A percentile compares a stretch with the other conserved stretches of the same genome.
Conservation (phyloP, 257 asterid species). For the Solanum dulcamara region DNA sequence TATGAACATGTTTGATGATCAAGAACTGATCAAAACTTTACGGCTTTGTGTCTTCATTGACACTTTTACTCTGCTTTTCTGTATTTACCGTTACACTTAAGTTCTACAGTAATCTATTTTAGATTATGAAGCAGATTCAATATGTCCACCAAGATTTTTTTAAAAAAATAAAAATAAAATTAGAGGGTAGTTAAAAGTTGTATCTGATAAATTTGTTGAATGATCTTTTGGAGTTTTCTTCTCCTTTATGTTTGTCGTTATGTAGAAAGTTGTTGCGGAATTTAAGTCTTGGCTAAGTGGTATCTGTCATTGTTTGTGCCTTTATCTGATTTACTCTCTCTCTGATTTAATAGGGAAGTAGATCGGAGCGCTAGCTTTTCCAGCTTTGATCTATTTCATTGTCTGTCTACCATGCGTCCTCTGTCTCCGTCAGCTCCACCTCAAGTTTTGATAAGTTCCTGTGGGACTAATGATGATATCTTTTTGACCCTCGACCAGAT, state of each 20-base stretch:
- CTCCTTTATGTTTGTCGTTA: background rate
- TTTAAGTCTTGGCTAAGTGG: background rate
- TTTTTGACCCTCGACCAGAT: constrained; percentile 15
- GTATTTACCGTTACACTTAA: background rate
- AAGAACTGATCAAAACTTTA: background rate
- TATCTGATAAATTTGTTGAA: background rate
- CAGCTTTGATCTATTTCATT: background rate
- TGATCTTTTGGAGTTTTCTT: background rate
- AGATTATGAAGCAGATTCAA: background rate
- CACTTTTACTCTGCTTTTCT: background rate
- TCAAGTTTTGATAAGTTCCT: constrained; percentile 10
- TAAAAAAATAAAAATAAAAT: background rate
- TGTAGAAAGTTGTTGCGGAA: background rate
- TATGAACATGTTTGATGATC: background rate
- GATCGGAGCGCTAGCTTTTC: background rate
- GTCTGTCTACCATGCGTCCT: constrained; percentile 35
- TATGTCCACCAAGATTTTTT: background rate
- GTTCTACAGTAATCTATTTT: background rate
- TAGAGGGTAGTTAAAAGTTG: background rate
- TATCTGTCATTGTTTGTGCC: background rate
- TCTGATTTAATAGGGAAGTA: constrained; percentile 6
- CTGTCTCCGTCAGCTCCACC: constrained; percentile 15
- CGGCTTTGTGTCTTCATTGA: background rate
- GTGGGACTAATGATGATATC: constrained; percentile 32
- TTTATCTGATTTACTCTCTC: background rate